Evolutionary conservation across 163 green algal species (phyloP), one percentile per base, ranked within the genome.

Genomic region (Scenedesmus sp.): DNA sequence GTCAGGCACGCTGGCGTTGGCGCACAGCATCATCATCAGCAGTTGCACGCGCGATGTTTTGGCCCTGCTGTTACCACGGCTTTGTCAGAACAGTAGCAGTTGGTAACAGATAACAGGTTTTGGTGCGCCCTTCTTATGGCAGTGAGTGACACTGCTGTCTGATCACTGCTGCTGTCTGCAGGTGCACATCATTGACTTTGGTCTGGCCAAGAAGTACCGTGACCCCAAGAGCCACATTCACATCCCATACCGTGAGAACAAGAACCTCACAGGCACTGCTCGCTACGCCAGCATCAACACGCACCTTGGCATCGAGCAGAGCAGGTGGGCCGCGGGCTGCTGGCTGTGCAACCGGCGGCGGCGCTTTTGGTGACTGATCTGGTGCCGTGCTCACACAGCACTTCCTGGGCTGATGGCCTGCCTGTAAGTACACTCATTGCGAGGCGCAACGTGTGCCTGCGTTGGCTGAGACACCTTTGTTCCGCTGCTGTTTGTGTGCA

Each of bases 221-320:
- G 98, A 99, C 94, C 98, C 98, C 65, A 99, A 99, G 95, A 99
- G 96, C 18, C 98, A 99, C 94, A 98, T 99, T 91, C 98, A 99
- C 96, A 99, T 99, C 82, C 97, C 98, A 0, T 99, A 99, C 95
- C 95, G 97, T 80, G 98, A 99, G 94, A 99, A 99, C 95, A 99
- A 99, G 92, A 99, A 99, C 97, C 43, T 98, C 97, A 85, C 92
- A 95, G 89, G 89, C 76, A 99, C 98, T 33, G 98, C 98, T 33
- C 97, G 98, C 73, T 99, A 99, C 90, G 98, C 98, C 44, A 98
- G 94, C 89, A 99, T 99, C 95, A 99, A 99, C 96, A 99, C 98
- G n/a, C 98, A 99, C 95, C 94, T 99, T 92, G 98, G 98, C 78
- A 99, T 99, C 87, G 98, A 99, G 95, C 97, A 99, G 95, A 97